Evolutionary conservation across 2,329 filamentous ascomycete genomes (phyloP), one percentile per base, ranked within the genome.

Genomic region (Colletotrichum sp.): DNA sequence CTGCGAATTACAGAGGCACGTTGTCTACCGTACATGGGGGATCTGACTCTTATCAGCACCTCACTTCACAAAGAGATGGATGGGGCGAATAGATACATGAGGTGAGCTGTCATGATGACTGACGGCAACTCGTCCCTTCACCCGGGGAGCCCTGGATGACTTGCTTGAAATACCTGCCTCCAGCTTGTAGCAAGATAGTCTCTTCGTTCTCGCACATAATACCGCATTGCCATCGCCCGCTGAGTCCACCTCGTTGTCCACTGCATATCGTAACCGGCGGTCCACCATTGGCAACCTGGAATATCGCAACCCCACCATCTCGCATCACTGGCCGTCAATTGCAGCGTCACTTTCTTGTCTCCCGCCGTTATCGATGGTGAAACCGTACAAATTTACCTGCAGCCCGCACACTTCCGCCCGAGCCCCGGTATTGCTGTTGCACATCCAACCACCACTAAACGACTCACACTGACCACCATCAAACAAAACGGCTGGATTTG

Each of bases 331-430:
- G 27, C 27, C 32, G 25, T 29, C 27, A 16, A 30, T 69, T 52
- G 32, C 34, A 61, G 59, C 44, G 59, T 22, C 34, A 36, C 44
- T 64, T 67, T 61, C 36, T 52, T 34, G 34, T 32, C 30, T 65
- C 29, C 61, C 63, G 70, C 69, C 73, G 73, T 68, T 69, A 73
- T 76, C 57, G 62, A 32, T 73, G 70, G 63, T 73, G 69, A 76
- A 72, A 73, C 73, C 44, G 29, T 62, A 29, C 69, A 36, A 67
- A 62, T 52, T 36, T 52, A 55, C 36, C 71, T 72, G 64, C 65
- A 69, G 52, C 52, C 52, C 36, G 72, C 69, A 61, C 44, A 63
- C 32, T 63, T 63, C 52, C 61, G 29, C 34, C 63, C 69, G 63
- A 22, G 52, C 55, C 55, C 71, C 67, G 30, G 61, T 29, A 34